Conservation (phyloP, 1,284 basidiomycete genomes). For the Volvariella surrecta region DNA sequence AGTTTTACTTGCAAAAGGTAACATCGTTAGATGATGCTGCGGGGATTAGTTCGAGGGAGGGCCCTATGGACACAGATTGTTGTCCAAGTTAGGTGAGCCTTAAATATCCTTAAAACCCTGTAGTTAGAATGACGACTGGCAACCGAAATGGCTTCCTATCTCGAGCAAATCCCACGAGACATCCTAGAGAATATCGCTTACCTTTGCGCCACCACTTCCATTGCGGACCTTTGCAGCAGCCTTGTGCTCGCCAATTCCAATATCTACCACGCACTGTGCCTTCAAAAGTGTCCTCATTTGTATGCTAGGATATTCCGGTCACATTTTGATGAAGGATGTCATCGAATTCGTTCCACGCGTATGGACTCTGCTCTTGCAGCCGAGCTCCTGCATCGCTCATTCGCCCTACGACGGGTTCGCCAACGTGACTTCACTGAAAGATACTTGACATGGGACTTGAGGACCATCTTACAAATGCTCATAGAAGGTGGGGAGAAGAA, state of each 20-base stretch:
- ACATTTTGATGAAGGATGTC: conserved; percentile 42
- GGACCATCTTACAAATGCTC: conserved; percentile 41
- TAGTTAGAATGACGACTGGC: too few relatives aligned
- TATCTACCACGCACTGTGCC: conserved; percentile 34
- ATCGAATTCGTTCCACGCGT: conserved; percentile 21
- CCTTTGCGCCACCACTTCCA: conserved; percentile 27
- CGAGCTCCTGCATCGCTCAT: conserved; percentile 36
- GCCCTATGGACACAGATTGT: too few relatives aligned
- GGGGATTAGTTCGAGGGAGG: too few relatives aligned
- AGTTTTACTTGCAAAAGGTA: too few relatives aligned
- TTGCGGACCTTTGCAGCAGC: conserved; percentile 25
- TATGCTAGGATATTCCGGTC: conserved; percentile 53
- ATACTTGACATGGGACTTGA: conserved; percentile 33
- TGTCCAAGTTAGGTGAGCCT: too few relatives aligned
- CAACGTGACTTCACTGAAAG: conserved; percentile 21
- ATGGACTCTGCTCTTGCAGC: conserved; percentile 37
- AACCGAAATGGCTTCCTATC: conserved; percentile 27
- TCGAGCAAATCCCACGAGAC: conserved; percentile 40
- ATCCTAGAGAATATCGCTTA: conserved; percentile 45
- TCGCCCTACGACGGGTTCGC: conserved; percentile 34
- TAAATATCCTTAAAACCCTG: too few relatives aligned
- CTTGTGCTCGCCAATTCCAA: conserved; percentile 34
- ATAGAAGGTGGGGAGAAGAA: conserved; percentile 39
- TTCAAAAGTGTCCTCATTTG: conserved; percentile 40
- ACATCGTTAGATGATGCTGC: too few relatives aligned